Evolutionary conservation across 75 land plant species (phyloP).

Genomic region (Pinus tabuliformis): DNA sequence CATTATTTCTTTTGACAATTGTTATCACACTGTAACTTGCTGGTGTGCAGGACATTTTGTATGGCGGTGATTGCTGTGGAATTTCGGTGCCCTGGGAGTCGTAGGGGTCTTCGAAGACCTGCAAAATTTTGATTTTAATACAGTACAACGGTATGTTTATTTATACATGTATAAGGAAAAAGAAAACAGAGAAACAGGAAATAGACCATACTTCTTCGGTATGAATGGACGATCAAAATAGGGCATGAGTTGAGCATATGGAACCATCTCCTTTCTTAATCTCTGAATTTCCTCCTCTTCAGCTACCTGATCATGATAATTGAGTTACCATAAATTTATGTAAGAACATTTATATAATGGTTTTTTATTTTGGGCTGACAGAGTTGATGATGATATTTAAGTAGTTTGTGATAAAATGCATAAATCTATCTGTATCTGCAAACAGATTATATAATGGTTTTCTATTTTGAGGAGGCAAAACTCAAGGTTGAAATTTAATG

Average conservation of each 20-base stretch:
- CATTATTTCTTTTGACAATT: too few species aligned
- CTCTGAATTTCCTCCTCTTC: conserved; percentile 79
- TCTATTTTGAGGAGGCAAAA: too few species aligned
- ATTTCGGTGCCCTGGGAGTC: conserved; percentile 49
- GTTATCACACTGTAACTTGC: too few species aligned
- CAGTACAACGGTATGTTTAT: too few species aligned
- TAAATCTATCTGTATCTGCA: background rate
- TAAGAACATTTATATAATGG: too few species aligned
- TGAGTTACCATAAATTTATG: too few species aligned
- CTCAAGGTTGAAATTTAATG: background rate
- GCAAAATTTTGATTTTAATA: conserved; percentile 4
- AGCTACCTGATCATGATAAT: conserved; percentile 35
- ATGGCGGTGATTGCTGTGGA: conserved; percentile 9
- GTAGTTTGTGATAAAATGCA: background rate
- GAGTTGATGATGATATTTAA: too few species aligned
- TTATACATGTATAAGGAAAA: too few species aligned
- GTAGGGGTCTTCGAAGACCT: conserved; percentile 55
- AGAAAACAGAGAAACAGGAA: background rate
- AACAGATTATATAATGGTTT: too few species aligned
- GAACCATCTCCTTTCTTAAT: conserved; percentile 86
- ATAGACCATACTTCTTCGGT: conserved; percentile 61
- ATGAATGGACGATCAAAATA: conserved; percentile 79
- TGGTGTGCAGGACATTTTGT: too few species aligned
- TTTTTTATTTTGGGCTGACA: too few species aligned
- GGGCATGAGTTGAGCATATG: conserved; percentile 92